phyloP scores from a whole-genome alignment of 78 protist genomes.

The Dictyostelium brefeldianum region DNA sequence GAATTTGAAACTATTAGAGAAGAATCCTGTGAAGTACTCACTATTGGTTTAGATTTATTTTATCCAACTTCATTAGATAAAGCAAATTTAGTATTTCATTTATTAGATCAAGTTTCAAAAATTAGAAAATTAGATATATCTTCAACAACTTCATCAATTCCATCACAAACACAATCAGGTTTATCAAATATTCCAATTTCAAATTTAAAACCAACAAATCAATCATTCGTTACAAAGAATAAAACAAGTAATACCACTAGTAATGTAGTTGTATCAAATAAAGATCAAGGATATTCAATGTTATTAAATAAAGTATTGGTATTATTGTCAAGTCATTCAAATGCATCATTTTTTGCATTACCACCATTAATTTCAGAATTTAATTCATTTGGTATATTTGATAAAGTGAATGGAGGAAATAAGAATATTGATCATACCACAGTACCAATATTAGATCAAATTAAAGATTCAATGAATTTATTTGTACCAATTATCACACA shows the following conservation, averaged over 20 bases:
- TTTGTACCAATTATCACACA: slow-evolving; percentile 78
- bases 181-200: slow-evolving; percentile 15
- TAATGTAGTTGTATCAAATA: not conserved
- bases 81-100: slow-evolving; percentile 66
- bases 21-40: slow-evolving; percentile 80
- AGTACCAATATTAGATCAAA: too few species aligned
- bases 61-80: slow-evolving; percentile 78
- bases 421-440: not conserved
- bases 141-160: not conserved
- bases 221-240: not conserved
- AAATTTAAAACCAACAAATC: slow-evolving; percentile 9
- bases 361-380: slow-evolving; percentile 65
- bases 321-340: slow-evolving; percentile 63
- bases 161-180: not conserved
- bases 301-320: slow-evolving; percentile 48
- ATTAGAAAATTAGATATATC: not conserved
- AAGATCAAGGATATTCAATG: slow-evolving; percentile 66
- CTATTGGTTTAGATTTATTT: slow-evolving; percentile 84
- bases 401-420: not conserved
- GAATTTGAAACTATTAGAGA: slow-evolving; percentile 46
- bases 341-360: slow-evolving; percentile 77
- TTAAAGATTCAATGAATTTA: slow-evolving; percentile 64
- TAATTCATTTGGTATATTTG: slow-evolving; percentile 8
- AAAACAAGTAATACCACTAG: not conserved
- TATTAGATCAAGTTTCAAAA: slow-evolving; percentile 59